Evolutionary conservation across 345 rosid species (phyloP), one percentile per base, ranked within the genome.

Genomic region (Erodium maritimum): DNA sequence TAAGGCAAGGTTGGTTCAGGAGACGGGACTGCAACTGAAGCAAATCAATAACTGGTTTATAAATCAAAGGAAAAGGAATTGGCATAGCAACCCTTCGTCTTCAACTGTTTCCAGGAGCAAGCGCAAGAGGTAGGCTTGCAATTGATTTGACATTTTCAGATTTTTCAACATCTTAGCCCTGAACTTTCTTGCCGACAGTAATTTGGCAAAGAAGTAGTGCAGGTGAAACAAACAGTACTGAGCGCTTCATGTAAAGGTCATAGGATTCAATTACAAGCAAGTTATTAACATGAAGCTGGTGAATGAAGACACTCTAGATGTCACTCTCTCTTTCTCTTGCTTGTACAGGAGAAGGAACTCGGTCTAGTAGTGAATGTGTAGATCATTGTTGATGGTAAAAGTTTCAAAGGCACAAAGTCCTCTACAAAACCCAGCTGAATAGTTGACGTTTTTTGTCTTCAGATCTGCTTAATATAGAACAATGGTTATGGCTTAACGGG

Each of bases 11-110:
- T 69, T 88, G 68, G 90, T 88, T 56, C 81, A 83, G 63, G 94
- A 86, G 66, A 88, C 94, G 0, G 94, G 96, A 7, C 71, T 88
- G 85, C 90, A 86, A 45, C 54, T 88, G 62, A 88, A 86, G 76
- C 96, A 88, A 77, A 88, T 88, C 25, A 88, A 88, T 61, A 88
- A 88, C 63, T 88, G 96, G 91, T 88, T 88, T 54, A 88, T 88
- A 67, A 88, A 88, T 76, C 90, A 88, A 72, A 79, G 96, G 59
- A 88, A 88, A 75, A 85, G 94, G 74, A 88, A 88, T 68, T 88
- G 90, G 96, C 82, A 86, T 67, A 78, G 75, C 66, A 88, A 75
- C 69, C 70, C 88, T 20, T 79, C 94, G 21, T 80, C 84, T 20
- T 77, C 90, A 19, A 69, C 84, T 1, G 62, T 68, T 61, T 51